Percentiles rank a stretch among this genome's conserved stretches.
phyloP scores from a whole-genome alignment of 441 rosid genomes.

The Flueggea neowawraea region DNA sequence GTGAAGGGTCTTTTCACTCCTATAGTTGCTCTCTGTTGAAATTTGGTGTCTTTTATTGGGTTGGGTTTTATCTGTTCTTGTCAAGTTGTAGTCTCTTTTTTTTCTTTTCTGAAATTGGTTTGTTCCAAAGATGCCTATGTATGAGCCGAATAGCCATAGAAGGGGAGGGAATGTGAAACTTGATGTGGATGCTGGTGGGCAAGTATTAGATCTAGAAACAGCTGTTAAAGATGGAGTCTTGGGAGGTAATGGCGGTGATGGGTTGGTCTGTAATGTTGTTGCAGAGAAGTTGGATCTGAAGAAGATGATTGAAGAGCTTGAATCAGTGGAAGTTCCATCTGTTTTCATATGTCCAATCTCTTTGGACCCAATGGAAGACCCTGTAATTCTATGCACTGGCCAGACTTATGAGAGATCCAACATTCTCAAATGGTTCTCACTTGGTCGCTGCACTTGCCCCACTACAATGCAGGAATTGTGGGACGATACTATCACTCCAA shows the following conservation, averaged over 20 bases:
- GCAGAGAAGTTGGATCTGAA: slow-evolving; percentile 79
- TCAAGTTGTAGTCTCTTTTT: neutral
- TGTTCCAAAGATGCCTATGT: slow-evolving; percentile 42
- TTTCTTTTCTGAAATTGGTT: too few species aligned
- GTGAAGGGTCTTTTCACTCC: slow-evolving; percentile 7
- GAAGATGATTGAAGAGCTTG: slow-evolving; percentile 77
- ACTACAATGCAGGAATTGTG: slow-evolving; percentile 99
- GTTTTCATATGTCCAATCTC: slow-evolving; percentile 98
- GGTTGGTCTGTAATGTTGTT: slow-evolving; percentile 18
- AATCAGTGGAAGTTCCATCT: slow-evolving; percentile 59
- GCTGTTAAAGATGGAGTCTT: slow-evolving; percentile 84
- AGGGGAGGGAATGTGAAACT: slow-evolving; percentile 34
- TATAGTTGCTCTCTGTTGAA: neutral
- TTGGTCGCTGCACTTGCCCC: slow-evolving; percentile 88
- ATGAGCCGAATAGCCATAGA: slow-evolving; percentile 37
- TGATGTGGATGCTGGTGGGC: slow-evolving; percentile 55
- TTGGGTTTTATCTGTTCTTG: neutral
- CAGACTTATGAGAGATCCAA: slow-evolving; percentile 92
- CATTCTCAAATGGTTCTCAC: slow-evolving; percentile 78
- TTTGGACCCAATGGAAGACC: slow-evolving; percentile 89
- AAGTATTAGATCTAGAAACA: slow-evolving; percentile 79
- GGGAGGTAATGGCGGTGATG: slow-evolving; percentile 51
- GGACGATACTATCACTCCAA: slow-evolving; percentile 85
- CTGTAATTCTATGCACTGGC: slow-evolving; percentile 91
- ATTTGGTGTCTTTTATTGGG: slow-evolving; percentile 7